Conservation (phyloP, 2,329 filamentous ascomycete genomes). For the Neophaeococcomyces mojaviensis region DNA sequence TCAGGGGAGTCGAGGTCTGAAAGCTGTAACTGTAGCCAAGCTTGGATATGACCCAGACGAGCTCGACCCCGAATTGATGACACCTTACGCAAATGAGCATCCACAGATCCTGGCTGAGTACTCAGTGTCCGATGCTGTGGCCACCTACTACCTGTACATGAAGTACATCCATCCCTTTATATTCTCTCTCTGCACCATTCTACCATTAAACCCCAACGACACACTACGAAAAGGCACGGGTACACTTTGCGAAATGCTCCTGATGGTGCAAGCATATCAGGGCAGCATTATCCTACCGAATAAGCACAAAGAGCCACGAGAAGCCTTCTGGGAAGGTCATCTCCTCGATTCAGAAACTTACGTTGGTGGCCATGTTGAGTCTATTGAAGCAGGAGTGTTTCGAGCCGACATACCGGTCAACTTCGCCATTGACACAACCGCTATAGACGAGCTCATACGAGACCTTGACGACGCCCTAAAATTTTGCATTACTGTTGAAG, state of each 20-base stretch:
- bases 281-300: slow-evolving; percentile 89
- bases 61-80: slow-evolving; percentile 95
- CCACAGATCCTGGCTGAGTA: slow-evolving; percentile 95
- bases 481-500: slow-evolving; percentile 79
- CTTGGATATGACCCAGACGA: slow-evolving; percentile 97
- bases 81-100: slow-evolving; percentile 73
- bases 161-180: slow-evolving; percentile 99
- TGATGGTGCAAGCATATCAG: slow-evolving; percentile 97
- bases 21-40: slow-evolving; percentile 96
- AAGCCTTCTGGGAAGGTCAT: slow-evolving; percentile 95
- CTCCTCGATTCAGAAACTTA: slow-evolving; percentile 95
- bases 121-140: slow-evolving; percentile 96
- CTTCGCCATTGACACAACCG: slow-evolving; percentile 80
- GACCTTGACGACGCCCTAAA: slow-evolving; percentile 84
- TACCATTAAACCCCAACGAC: slow-evolving; percentile 88
- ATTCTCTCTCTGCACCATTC: slow-evolving; percentile 94
- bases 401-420: slow-evolving; percentile 91
- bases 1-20: slow-evolving; percentile 92
- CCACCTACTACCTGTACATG: slow-evolving; percentile 99
- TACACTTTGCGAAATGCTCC: slow-evolving; percentile 97
- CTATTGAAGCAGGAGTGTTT: slow-evolving; percentile 97
- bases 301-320: slow-evolving; percentile 84
- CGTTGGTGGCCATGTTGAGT: slow-evolving; percentile 96
- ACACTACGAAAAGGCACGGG: slow-evolving; percentile 91
- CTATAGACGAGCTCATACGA: slow-evolving; percentile 77